phyloP scores from a whole-genome alignment of 108 stramenopile genomes.

The Skeletonema menzelii region DNA sequence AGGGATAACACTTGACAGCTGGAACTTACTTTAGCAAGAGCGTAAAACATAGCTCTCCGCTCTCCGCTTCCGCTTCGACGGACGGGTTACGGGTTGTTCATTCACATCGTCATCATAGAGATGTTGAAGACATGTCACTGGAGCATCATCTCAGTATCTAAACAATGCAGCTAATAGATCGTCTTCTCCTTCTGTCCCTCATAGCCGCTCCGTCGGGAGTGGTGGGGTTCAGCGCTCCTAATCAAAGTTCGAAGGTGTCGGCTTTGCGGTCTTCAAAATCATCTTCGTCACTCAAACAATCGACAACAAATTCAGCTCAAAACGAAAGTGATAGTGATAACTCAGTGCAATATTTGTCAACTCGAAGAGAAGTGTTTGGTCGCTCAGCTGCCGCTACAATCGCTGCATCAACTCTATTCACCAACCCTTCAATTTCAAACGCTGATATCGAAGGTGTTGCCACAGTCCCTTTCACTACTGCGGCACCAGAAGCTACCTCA shows the following conservation, averaged over 20 bases:
- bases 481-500: slow-evolving; percentile 17
- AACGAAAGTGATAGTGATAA: slow-evolving; percentile 1
- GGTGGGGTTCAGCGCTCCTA: background rate
- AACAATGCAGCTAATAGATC: background rate
- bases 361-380: slow-evolving; percentile 27
- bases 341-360: background rate
- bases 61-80: too few species aligned
- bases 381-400: slow-evolving; percentile 15
- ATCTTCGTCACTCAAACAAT: background rate
- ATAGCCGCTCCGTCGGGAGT: background rate
- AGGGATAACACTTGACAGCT: too few species aligned
- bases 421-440: slow-evolving; percentile 12
- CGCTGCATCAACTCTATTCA: slow-evolving; percentile 6
- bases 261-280: background rate
- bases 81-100: too few species aligned
- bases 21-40: too few species aligned
- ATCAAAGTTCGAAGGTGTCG: background rate
- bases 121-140: background rate
- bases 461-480: slow-evolving; percentile 27
- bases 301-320: background rate
- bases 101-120: too few species aligned
- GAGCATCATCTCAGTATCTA: background rate
- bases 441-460: slow-evolving; percentile 57
- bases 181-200: background rate
- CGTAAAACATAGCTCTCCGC: too few species aligned